A percentile compares a stretch with the other conserved stretches of the same genome.
These are phyloP conservation scores for Voacanga thouarsii DNA, from an alignment of 257 asterid genomes.

Conservation along the genomic window DNA sequence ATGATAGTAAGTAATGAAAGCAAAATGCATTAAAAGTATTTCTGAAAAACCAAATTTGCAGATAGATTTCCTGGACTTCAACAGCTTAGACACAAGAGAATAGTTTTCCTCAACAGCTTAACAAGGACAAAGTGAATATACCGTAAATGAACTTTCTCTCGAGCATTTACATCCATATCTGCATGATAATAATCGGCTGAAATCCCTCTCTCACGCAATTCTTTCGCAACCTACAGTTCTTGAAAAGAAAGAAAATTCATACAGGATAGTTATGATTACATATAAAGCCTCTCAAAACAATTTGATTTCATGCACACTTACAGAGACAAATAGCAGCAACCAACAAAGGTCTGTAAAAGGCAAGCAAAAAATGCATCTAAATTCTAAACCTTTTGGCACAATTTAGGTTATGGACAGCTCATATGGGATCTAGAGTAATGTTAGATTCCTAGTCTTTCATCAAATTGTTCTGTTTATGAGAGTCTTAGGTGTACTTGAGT, in stretches of 20 bases:
- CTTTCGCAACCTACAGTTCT: slow-evolving; percentile 75
- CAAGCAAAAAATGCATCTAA: background rate
- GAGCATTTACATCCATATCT: slow-evolving; percentile 82
- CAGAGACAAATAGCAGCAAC: background rate
- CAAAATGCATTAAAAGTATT: background rate
- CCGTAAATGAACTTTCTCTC: slow-evolving; percentile 85
- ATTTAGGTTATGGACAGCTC: background rate
- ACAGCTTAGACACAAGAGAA: background rate
- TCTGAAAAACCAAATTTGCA: background rate
- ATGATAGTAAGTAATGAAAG: no score
- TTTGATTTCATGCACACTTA: background rate
- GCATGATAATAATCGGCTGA: slow-evolving; percentile 93
- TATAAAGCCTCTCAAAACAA: background rate
- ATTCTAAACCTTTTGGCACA: background rate
- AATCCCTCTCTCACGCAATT: slow-evolving; percentile 71
- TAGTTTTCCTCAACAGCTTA: background rate
- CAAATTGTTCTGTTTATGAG: no score
- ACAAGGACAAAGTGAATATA: slow-evolving; percentile 27
- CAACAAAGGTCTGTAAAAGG: background rate
- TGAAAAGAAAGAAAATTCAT: slow-evolving; percentile 13
- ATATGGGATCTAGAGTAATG: background rate
- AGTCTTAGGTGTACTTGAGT: no score
- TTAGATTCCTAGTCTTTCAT: background rate
- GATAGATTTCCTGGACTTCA: background rate
- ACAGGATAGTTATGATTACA: slow-evolving; percentile 10